Base-by-base conservation (phyloP, 345 rosid species). In the Lumnitzera littorea region DNA sequence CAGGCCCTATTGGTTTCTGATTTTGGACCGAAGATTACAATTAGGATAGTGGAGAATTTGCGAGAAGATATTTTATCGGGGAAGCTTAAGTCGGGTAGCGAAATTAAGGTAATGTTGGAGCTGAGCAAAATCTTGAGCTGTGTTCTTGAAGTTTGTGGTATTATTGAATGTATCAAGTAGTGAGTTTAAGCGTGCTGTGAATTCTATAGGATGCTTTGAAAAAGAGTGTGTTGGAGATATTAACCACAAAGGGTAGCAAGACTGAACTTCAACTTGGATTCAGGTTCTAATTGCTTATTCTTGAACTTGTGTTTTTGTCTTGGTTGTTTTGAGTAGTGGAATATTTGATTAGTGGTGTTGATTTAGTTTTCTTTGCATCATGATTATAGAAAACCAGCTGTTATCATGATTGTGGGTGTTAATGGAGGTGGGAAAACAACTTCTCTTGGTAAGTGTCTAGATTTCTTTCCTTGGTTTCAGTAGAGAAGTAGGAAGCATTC, bases 351-450 rank as follows among this genome's bases (percentile, higher is more conserved):
- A 16, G 4, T 16, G 46, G n/a, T 14, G 27, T 11, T 24, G 43
- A 43, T 24, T 12, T 57, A 20, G 46, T 55, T 14, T 67, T 51
- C 60, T 53, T 24, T 46, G 68, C 49, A 24, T 46, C 53, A 46
- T 76, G 60, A 46, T 36, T 46, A 72, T 66, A 89, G 97, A 81
- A 94, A 87, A 77, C 99, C 99, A 2, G 96, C 97, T 69, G 95
- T 90, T 41, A 57, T 86, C 47, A 82, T 90, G 86, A 78, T 88
- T 11, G 97, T 88, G 68, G 97, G 97, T 9, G 97, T 87, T 16
- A 86, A 90, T 58, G 99, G 99, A 69, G 96, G 99, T 56, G 97
- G 97, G 57, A 94, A 94, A 80, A 94, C 99, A 9, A 87, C 99
- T 12, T 94, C 97, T 68, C 99, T 94, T 43, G 99, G 97, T 87